Base-by-base conservation (phyloP, 2,329 filamentous ascomycete genomes). In the Podosphaera leucotricha region DNA sequence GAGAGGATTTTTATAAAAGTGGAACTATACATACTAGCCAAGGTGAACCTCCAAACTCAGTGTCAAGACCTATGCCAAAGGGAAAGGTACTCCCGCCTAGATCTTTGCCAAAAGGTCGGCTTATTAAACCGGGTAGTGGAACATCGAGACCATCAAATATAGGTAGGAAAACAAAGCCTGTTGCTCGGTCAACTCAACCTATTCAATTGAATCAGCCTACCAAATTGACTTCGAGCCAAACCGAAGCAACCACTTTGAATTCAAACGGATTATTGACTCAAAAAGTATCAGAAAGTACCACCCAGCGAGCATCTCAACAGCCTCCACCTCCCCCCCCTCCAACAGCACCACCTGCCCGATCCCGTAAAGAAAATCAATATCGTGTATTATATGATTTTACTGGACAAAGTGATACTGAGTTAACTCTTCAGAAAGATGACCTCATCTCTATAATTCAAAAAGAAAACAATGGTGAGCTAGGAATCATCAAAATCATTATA, bases 331-430 rank as follows among this genome's bases (percentile, higher is more conserved):
- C 70, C 36, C 78, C 78, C 28, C 77, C 68, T 2, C 76, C 62
- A 47, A 76, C 80, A 2, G 71, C 80, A 0, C 75, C 81, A 15
- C 80, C 76, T 18, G 66, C 78, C 37, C 68, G 73, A 7, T 67
- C 68, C 36, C 60, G 69, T 33, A 67, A 69, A 26, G 87, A 86
- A 60, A 74, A 83, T 22, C 83, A 77, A 52, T 92, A 81, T 55
- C 90, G 85, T 64, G 90, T 85, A 3, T 61, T 95, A 40, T 98
- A 95, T 60, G 86, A 94, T 55, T 98, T 95, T 59, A 71, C 68
- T 44, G 85, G 85, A 15, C 79, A 87, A 52, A 82, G 72, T 49
- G 73, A 78, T 46, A 93, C 92, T 52, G 86, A 95, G 61, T 67
- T 98, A 43, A 77, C 80, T 15, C 72, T 98, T 50, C 71, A 61